Conservation (phyloP, 345 rosid species). For the Linum usitatissimum region DNA sequence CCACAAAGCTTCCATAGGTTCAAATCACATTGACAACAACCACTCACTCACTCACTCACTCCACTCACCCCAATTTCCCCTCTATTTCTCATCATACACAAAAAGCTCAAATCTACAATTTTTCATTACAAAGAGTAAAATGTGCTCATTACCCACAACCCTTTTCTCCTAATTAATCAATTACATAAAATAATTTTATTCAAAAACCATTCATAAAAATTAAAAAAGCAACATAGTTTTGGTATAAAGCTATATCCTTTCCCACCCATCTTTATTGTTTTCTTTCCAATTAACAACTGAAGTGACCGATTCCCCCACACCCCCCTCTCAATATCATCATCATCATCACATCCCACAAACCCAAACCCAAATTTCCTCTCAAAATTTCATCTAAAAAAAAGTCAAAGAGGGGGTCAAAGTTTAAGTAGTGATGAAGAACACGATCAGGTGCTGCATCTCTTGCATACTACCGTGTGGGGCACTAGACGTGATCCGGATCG, state of each 20-base stretch:
- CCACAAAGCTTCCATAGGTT: no score
- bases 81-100: no score
- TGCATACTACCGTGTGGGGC: constrained; percentile 98
- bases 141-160: no score
- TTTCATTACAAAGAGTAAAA: no score
- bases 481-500: constrained; percentile 84
- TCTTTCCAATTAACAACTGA: neutral
- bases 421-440: constrained; percentile 40
- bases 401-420: neutral
- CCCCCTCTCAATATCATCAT: neutral
- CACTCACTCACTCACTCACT: no score
- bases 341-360: neutral
- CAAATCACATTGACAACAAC: no score
- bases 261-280: neutral
- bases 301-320: constrained; percentile 23
- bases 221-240: constrained; percentile 12
- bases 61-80: no score
- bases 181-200: neutral
- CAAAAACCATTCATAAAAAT: neutral
- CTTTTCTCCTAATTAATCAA: no score
- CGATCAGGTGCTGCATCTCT: constrained; percentile 89
- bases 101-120: no score
- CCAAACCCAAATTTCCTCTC: neutral
- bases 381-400: neutral
- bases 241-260: constrained; percentile 10